A percentile compares a stretch with the other conserved stretches of the same genome.
Evolutionary conservation across 495 filamentous ascomycete species (phyloP).

Genomic region (Penicillium ucsense): DNA sequence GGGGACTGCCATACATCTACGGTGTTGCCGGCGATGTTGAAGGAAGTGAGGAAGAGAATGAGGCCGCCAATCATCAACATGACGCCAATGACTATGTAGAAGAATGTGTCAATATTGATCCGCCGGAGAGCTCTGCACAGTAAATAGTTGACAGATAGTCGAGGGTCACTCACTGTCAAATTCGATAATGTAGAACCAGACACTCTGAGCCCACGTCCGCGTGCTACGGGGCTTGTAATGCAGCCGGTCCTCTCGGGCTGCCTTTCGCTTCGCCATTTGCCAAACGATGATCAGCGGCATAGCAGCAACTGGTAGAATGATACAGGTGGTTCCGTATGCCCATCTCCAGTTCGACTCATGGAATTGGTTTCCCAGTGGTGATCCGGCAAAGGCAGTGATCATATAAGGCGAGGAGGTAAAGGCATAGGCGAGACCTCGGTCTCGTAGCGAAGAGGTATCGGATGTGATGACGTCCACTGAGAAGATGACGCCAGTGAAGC

Average conservation of each 20-base stretch:
- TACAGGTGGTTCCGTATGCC: conserved; percentile 49
- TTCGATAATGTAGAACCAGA: conserved; percentile 45
- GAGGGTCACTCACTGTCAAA: conserved; percentile 39
- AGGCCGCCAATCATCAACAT: conserved; percentile 47
- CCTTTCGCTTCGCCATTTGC: conserved; percentile 44
- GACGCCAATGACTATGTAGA: conserved; percentile 37
- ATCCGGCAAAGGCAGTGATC: conserved; percentile 33
- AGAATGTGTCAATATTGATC: neutral
- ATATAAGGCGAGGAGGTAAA: conserved; percentile 45
- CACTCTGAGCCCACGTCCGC: conserved; percentile 26
- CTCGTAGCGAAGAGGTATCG: conserved; percentile 48
- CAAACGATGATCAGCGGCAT: conserved; percentile 40
- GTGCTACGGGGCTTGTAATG: conserved; percentile 23
- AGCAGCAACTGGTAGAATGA: conserved; percentile 45
- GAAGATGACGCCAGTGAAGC: conserved; percentile 48
- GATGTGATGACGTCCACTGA: conserved; percentile 47
- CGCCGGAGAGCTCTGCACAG: neutral
- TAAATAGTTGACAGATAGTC: too few species aligned
- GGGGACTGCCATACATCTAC: conserved; percentile 38
- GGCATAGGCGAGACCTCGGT: conserved; percentile 50
- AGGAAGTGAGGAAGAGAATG: conserved; percentile 51
- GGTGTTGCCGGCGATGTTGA: conserved; percentile 40
- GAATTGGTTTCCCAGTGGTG: conserved; percentile 21
- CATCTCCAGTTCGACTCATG: conserved; percentile 48
- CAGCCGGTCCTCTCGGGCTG: conserved; percentile 28